Evolutionary conservation across 2,329 filamentous ascomycete species (phyloP), one percentile per base, ranked within the genome.

Genomic region (Corynespora cassiicola): DNA sequence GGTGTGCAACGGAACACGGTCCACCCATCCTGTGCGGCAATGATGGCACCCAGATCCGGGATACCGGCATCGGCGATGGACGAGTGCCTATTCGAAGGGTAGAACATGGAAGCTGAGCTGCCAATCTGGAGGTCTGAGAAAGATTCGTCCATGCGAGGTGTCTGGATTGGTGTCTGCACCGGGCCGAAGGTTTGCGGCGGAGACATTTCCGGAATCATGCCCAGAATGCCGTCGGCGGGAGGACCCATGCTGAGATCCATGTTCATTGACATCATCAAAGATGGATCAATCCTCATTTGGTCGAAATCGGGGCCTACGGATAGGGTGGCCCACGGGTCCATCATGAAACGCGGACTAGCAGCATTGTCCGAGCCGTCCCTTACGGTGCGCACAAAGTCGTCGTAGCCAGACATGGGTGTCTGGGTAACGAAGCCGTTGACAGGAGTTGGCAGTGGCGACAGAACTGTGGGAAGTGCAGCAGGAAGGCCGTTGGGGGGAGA

Each of bases 1-100:
- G 75, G 74, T 10, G 72, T 76, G 55, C 76, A 80, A 24, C 75
- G 70, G 49, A 79, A 79, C 6, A 73, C 74, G 4, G 72, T 74
- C 76, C 76, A 79, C 6, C 70, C 71, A 43, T 79, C 75, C 39
- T 77, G 75, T 18, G 75, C 75, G 14, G 73, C 69, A 26, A 77
- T 64, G 30, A 78, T 74, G 5, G 74, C 73, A 27, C 71, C 70
- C 26, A 75, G 68, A 40, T 77, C 75, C 7, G 65, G 63, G 29
- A 66, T 55, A 5, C 65, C 59, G 8, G 57, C 47, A 28, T 67
- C 65, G 18, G 50, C 60, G 16, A 70, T 69, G 0, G 73, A 75
- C 21, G 58, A 58, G 11, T 75, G 71, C 20, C 72, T 56, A 31
- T 60, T 61, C 8, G 67, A 66, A 5, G 63, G 54, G 17, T 71